Base-by-base conservation (phyloP, 371 early-diverging fungal species). In the Actinomortierella ambigua region DNA sequence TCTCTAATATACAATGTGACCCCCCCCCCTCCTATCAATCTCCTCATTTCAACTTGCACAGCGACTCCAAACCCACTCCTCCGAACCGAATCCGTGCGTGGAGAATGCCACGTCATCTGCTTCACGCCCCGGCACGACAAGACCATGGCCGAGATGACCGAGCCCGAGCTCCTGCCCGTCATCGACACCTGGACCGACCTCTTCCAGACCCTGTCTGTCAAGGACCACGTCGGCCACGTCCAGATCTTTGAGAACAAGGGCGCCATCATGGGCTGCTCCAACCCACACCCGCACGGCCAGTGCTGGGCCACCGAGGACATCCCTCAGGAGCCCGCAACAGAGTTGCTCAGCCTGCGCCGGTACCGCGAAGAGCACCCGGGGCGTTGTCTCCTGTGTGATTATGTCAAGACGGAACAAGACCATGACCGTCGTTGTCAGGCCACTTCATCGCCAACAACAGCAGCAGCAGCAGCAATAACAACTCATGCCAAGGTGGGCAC, bases 191-290 rank as follows among this genome's bases (percentile, higher is more conserved):
- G 98, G 97, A 81, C 78, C 22, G 53, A 77, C n/a, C 69, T 84
- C 7, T 92, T 87, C 62, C 50, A 75, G 17, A 63, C 68, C 11
- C 77, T 88, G 59, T 62, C 78, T 7, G 61, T 77, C 17, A 77
- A 82, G 24, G 69, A 76, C 0, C 65, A 57, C 24, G 80, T 93
- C 58, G 73, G 76, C n/a, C 90, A 96, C 67, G 90, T 93, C 26
- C 96, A 96, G 78, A 83, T 97, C 39, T 98, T 98, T 82, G 97
- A 98, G 68, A 98, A 97, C 82, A 97, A 97, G 81, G 98, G 98
- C n/a, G 81, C 89, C 2, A 86, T 88, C 56, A 96, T 98, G 96
- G 97, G 97, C 14, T 97, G 97, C 77, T 93, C 93, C 15, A 96
- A 95, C 71, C 96, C 97, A 24, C 97, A 98, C 66, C 96, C 97